Evolutionary conservation across 164 flowering plant species (phyloP), one percentile per base, ranked within the genome.

Genomic region (Vitis amurensis): DNA sequence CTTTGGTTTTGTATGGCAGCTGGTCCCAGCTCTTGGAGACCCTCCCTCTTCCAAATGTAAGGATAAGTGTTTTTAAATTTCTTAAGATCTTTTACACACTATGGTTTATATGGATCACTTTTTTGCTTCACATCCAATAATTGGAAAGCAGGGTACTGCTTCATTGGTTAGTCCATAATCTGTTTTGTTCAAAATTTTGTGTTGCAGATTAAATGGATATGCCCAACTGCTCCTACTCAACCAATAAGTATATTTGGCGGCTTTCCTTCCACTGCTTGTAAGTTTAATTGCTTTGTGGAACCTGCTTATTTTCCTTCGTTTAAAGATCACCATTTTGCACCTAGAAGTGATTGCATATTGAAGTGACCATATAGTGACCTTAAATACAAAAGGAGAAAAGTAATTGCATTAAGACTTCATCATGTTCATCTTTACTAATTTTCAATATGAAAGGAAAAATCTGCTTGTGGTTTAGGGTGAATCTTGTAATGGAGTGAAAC

Each of bases 191-290:
- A 13, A 17, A 44, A 31, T 29, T 64, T 12, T 62, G 13, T 73
- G 30, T 16, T 80, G 80, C 84, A 89, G 93, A 83, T 89, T 44
- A 89, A 89, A 71, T 89, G 93, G 93, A 89, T 89, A 68, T 89
- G 91, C 74, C 93, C 93, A 37, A 87, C 93, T 68, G 86, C 93
- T 67, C 93, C 91, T 27, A 77, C 87, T 49, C 88, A 67, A 72
- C 91, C 93, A 14, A 62, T 89, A 48, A 66, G 79, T 68, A 37
- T 89, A 27, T 87, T 89, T 78, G 91, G 91, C 50, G 93, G 93
- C 67, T 89, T 89, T 74, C 93, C 91, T 58, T 86, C 90, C 47
- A 86, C 88, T 71, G 89, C 93, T 70, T 89, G 91, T 87, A 83
- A 79, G 93, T 77, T 55, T n/a, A 19, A 2, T 37, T 56, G 30